Conservation (phyloP, 2,329 filamentous ascomycete species). For the Fusarium drepaniforme region DNA sequence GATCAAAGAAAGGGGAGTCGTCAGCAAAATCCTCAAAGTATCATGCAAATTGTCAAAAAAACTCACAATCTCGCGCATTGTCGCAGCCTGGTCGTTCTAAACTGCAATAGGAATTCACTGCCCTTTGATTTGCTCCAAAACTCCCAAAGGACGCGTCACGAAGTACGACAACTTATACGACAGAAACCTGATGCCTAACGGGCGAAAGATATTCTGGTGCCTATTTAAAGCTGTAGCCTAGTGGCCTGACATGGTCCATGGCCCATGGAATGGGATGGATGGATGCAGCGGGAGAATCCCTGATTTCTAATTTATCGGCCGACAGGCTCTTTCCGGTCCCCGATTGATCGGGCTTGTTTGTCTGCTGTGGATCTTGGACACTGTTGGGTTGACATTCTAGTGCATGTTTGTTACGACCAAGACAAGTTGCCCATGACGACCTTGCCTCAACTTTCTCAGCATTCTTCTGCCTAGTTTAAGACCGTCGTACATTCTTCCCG, state of each 20-base stretch:
- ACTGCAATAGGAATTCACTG: background rate
- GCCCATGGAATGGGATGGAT: background rate
- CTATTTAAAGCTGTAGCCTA: conserved; percentile 29
- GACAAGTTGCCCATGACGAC: background rate
- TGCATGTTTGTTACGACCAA: background rate
- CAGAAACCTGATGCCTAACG: conserved; percentile 30
- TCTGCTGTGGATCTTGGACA: background rate
- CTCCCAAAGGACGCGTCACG: background rate
- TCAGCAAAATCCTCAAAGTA: conserved; percentile 57
- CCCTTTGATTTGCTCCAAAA: conserved; percentile 1
- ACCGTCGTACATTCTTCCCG: background rate
- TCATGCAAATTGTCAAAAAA: conserved; percentile 7
- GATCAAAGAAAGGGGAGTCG: conserved; percentile 52
- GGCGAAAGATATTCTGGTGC: conserved; percentile 33
- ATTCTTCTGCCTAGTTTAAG: background rate
- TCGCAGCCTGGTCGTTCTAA: conserved; percentile 56
- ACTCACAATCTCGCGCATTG: conserved; percentile 74
- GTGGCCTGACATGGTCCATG: conserved; percentile 23
- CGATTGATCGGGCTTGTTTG: background rate
- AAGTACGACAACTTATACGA: conserved; percentile 5
- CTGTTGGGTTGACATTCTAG: background rate
- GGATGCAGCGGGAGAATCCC: background rate
- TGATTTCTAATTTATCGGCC: conserved; percentile 27
- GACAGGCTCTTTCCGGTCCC: conserved; percentile 20
- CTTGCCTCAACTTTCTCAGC: background rate